Percentiles rank a stretch among this genome's conserved stretches.
Evolutionary conservation across 2,329 filamentous ascomycete species (phyloP).

Genomic region (Pseudogymnoascus sp.): DNA sequence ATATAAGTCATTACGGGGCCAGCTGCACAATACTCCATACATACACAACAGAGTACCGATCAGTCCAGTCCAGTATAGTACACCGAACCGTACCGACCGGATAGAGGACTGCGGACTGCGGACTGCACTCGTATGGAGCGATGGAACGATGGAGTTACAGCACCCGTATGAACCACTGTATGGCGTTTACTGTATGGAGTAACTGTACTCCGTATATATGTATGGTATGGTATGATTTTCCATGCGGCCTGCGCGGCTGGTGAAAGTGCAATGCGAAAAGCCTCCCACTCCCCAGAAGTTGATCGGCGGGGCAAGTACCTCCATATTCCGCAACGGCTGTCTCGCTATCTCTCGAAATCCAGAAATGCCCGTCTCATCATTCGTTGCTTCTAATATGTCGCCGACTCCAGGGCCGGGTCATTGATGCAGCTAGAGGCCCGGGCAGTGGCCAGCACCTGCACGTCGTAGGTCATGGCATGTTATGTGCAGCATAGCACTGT

Average conservation of each 20-base stretch:
- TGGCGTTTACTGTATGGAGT: constrained; percentile 1
- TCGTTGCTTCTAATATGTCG: neutral
- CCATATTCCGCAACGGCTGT: constrained; percentile 6
- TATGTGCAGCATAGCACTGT: neutral
- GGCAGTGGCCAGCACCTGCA: neutral
- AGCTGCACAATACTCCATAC: neutral
- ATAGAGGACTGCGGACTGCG: neutral
- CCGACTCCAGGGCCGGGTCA: neutral
- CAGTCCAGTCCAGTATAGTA: neutral
- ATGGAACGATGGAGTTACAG: neutral
- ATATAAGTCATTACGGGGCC: neutral
- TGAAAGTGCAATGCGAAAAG: neutral
- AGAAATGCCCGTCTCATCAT: neutral
- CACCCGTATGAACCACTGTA: constrained; percentile 3
- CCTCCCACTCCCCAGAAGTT: neutral
- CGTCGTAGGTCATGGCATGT: constrained; percentile 1
- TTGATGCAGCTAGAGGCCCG: neutral
- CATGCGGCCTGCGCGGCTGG: constrained; percentile 6
- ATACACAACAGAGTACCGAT: neutral
- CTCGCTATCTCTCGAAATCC: neutral
- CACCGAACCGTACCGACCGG: neutral
- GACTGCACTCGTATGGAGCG: neutral
- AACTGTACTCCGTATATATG: neutral
- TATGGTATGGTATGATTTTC: neutral
- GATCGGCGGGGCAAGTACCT: constrained; percentile 2